These are phyloP conservation scores for Gossypium schwendimanii DNA, from an alignment of 441 rosid genomes.

Conservation along the genomic window DNA sequence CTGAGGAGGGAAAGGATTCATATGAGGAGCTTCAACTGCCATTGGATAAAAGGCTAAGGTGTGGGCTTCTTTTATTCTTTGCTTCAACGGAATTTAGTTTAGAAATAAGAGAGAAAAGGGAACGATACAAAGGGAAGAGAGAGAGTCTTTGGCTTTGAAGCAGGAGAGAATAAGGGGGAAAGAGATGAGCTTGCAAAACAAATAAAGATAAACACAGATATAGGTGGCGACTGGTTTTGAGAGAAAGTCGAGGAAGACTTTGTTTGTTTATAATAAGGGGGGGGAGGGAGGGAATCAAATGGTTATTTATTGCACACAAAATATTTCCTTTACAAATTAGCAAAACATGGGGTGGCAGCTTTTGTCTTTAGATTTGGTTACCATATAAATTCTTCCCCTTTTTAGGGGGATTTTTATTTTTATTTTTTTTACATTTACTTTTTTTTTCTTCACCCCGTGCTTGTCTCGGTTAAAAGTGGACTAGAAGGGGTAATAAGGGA, in stretches of 20 bases:
- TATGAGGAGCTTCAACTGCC: slow-evolving; percentile 43
- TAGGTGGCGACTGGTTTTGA: slow-evolving; percentile 18
- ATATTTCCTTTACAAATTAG: neutral
- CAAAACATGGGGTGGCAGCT: slow-evolving; percentile 18
- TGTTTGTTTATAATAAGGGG: neutral
- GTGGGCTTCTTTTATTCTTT: neutral
- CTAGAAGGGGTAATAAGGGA: neutral
- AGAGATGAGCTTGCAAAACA: slow-evolving; percentile 14
- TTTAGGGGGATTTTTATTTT: neutral
- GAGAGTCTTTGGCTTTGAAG: slow-evolving; percentile 1
- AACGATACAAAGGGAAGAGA: neutral
- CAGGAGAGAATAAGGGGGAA: neutral
- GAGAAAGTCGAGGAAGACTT: slow-evolving; percentile 22
- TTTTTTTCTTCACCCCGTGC: neutral
- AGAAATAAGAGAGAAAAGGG: neutral
- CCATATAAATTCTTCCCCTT: neutral
- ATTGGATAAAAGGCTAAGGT: slow-evolving; percentile 14
- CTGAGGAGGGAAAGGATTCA: slow-evolving; percentile 31
- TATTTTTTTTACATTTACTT: neutral
- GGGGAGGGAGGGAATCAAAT: neutral
- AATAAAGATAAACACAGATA: neutral
- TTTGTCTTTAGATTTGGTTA: slow-evolving; percentile 19
- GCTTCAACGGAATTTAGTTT: neutral
- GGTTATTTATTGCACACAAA: neutral
- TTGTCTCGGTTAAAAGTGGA: neutral